Conservation (phyloP, 2,329 filamentous ascomycete genomes). For the Botrytis cinerea region DNA sequence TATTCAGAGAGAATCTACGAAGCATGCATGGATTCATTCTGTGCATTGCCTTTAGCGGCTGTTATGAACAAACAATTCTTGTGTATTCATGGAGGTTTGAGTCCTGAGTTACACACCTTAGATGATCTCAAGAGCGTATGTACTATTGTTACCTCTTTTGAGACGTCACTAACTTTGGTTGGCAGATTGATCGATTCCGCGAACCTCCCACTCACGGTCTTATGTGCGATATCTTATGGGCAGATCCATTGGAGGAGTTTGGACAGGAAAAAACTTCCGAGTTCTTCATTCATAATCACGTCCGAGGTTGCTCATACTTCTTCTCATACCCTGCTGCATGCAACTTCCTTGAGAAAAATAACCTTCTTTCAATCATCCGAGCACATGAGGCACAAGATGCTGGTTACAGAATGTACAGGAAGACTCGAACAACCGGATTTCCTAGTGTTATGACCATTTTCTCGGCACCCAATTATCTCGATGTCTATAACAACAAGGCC, state of each 20-base stretch:
- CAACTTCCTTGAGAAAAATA: conserved; percentile 98
- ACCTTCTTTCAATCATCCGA: conserved; percentile 92
- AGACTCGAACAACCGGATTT: conserved; percentile 96
- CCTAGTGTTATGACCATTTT: conserved; percentile 99
- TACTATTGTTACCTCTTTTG: background rate
- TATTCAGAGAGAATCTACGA: conserved; percentile 96
- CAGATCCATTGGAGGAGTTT: conserved; percentile 96
- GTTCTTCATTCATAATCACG: conserved; percentile 97
- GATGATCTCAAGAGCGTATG: conserved; percentile 88
- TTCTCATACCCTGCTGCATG: conserved; percentile 98
- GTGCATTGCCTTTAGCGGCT: conserved; percentile 85
- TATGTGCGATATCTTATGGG: conserved; percentile 99
- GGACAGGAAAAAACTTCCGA: conserved; percentile 98
- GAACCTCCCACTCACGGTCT: conserved; percentile 96
- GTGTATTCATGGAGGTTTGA: conserved; percentile 95
- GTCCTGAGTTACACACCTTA: conserved; percentile 91
- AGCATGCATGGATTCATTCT: conserved; percentile 98
- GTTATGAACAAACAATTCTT: conserved; percentile 99
- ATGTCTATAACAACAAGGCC: conserved; percentile 99
- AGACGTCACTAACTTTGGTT: conserved; percentile 13
- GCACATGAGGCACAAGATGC: conserved; percentile 98
- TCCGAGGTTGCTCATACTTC: conserved; percentile 98
- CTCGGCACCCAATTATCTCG: conserved; percentile 96
- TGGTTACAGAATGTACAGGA: conserved; percentile 98
- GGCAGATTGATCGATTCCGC: conserved; percentile 91